Base-by-base conservation (phyloP, 1,284 basidiomycete species). In the Hemileia vastatrix region DNA sequence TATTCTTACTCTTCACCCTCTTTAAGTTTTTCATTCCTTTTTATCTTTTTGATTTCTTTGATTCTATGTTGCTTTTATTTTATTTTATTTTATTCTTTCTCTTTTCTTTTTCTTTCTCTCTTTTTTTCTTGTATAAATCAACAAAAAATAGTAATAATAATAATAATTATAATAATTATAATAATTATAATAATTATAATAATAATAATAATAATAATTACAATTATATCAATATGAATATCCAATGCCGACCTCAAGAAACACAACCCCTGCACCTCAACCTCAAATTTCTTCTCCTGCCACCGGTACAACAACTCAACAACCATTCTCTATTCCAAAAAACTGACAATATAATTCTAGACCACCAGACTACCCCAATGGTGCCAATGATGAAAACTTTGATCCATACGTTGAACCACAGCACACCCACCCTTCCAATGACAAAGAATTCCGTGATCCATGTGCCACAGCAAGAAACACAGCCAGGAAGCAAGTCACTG, bases 81-180 rank as follows among this genome's bases (percentile, higher is more conserved):
- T 13, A 13, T 33, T 2, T 47, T 59, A n/a, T 8, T 44, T 40
- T 53, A 13, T 53, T 51, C 23, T 21, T 53, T 21, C 53, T 18
- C 24, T 44, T 43, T 18, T 18, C 33, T 63, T 58, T 18, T 40
- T 36, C 24, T n/a, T 45, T 15, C n/a, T 63, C 32, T 43, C 31
- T 52, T 57, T 33, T 47, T 18, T 33, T 55, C 31, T 11, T 32
- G 32, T 2, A 23, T 27, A 33, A 52, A 15, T 47, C 18, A 43
- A 4, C 15, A 1, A 55, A 24, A 27, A 13, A 32, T 27, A 6
- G 40, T 53, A 49, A 23, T 13, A 33, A 33, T 11, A 19, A 33
- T 11, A 33, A 55, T 53, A 5, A 24, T 53, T 31, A 49, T 53
- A 40, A 40, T 53, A 40, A 5, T 9, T 45, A 23, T 53, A 31